Conservation (phyloP, 768 basidiomycete species). For the Serendipita indica region DNA sequence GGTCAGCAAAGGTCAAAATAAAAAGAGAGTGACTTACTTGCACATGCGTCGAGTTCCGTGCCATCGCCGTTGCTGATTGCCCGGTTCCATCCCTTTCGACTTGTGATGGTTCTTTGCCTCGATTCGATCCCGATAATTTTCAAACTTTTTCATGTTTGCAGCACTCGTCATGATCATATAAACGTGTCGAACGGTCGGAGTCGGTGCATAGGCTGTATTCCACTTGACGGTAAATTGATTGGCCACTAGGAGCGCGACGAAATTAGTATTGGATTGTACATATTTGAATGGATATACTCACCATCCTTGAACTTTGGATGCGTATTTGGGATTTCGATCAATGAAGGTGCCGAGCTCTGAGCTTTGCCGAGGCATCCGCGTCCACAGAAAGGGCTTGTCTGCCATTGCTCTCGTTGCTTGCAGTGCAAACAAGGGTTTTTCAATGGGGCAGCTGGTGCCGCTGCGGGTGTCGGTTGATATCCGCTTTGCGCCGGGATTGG, state of each 20-base stretch:
- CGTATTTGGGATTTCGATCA: slow-evolving; percentile 43
- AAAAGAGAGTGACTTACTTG: slow-evolving; percentile 18
- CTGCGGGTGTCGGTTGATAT: not conserved
- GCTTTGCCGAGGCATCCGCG: slow-evolving; percentile 40
- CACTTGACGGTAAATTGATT: slow-evolving; percentile 58
- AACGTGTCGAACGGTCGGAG: slow-evolving; percentile 43
- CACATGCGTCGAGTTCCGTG: slow-evolving; percentile 57
- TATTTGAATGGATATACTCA: slow-evolving; percentile 21
- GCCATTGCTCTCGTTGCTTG: slow-evolving; percentile 22
- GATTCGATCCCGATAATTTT: slow-evolving; percentile 43
- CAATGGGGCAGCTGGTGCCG: not conserved
- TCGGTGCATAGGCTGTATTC: slow-evolving; percentile 39
- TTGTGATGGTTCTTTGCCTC: slow-evolving; percentile 47
- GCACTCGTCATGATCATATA: slow-evolving; percentile 48
- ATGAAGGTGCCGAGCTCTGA: slow-evolving; percentile 37
- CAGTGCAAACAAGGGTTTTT: not conserved
- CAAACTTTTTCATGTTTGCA: slow-evolving; percentile 38
- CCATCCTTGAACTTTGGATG: slow-evolving; percentile 55
- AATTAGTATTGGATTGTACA: slow-evolving; percentile 2
- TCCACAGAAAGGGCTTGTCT: slow-evolving; percentile 48
- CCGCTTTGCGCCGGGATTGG: not conserved
- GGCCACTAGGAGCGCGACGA: slow-evolving; percentile 28
- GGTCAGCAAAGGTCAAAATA: not conserved
- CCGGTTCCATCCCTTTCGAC: slow-evolving; percentile 37
- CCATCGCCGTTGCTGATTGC: slow-evolving; percentile 64